Base-by-base conservation (phyloP, 805 yeast species). In the Grigorovia humatica region DNA sequence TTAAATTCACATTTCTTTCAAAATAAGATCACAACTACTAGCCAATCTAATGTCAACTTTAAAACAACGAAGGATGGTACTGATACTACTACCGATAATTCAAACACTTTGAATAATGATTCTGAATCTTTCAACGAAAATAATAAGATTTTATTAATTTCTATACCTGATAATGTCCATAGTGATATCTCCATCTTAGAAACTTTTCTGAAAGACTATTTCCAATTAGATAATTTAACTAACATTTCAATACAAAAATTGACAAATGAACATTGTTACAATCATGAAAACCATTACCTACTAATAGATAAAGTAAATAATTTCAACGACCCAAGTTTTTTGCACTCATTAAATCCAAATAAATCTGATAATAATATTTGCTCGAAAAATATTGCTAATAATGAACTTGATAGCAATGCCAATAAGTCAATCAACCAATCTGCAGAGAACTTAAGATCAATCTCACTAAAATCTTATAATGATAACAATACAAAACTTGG, bases 241-340 rank as follows among this genome's bases (percentile, higher is more conserved):
- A 53, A 61, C 44, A 63, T 67, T 38, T 56, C 59, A 44, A 64
- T 68, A n/a, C 54, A 56, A 18, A 67, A 67, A 53, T 53, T 68
- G 35, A 63, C 65, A 3, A 52, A 56, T 7, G 57, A 64, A 53
- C 55, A 66, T 27, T 57, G 52, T 19, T 65, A 64, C 48, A 62
- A 64, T 53, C 65, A 65, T 44, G 71, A 68, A 52, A 61, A 62
- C 29, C 69, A 66, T 54, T 67, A 67, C 45, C 46, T 67, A 13
- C 54, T 67, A 43, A 59, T 59, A 17, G 70, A 68, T 52, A 58
- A 53, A 5, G 44, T 58, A 20, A 61, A 65, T 49, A 66, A 64
- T 46, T 65, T 67, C 48, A 57, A 59, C 43, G 64, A 64, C 48
- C 58, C 61, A 29, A 52, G 56, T 15, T 64, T 65, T 54, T 52